Percentiles rank a stretch among this genome's conserved stretches.
Evolutionary conservation across 2,329 filamentous ascomycete species (phyloP).

Genomic region (Drechslera avenae): DNA sequence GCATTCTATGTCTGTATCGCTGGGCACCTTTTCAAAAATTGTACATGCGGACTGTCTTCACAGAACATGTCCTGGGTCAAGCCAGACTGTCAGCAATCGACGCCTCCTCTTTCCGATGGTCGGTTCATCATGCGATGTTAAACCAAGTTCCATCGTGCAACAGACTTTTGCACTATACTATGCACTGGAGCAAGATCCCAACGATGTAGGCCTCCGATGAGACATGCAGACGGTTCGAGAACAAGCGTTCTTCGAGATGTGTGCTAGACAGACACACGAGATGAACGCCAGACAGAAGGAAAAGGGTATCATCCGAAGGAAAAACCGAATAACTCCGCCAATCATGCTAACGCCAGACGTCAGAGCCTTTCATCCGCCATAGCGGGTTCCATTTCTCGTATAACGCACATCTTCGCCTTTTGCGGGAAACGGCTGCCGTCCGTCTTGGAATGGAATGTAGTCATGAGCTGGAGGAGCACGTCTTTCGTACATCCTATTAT

Average conservation of each 20-base stretch:
- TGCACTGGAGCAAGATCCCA: background rate
- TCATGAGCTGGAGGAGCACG: slow-evolving; percentile 18
- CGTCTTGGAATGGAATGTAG: slow-evolving; percentile 16
- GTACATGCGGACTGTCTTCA: background rate
- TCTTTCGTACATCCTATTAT: slow-evolving; percentile 18
- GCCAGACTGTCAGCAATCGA: background rate
- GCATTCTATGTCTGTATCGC: background rate
- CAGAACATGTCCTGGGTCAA: background rate
- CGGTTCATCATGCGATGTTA: background rate
- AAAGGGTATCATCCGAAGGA: slow-evolving; percentile 34
- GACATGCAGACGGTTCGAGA: background rate
- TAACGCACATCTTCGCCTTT: slow-evolving; percentile 15
- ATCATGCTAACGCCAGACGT: slow-evolving; percentile 9
- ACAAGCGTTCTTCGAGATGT: slow-evolving; percentile 9
- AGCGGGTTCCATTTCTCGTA: slow-evolving; percentile 19
- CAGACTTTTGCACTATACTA: background rate
- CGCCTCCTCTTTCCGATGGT: background rate
- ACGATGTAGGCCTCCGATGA: background rate
- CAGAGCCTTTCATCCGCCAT: slow-evolving; percentile 21
- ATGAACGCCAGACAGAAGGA: slow-evolving; percentile 20
- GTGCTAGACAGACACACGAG: background rate
- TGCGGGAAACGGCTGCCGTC: slow-evolving; percentile 11
- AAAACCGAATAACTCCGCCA: slow-evolving; percentile 22
- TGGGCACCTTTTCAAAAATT: background rate
- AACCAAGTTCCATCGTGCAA: background rate